Conservation (phyloP, 495 filamentous ascomycete genomes). For the Neurospora intermedia region DNA sequence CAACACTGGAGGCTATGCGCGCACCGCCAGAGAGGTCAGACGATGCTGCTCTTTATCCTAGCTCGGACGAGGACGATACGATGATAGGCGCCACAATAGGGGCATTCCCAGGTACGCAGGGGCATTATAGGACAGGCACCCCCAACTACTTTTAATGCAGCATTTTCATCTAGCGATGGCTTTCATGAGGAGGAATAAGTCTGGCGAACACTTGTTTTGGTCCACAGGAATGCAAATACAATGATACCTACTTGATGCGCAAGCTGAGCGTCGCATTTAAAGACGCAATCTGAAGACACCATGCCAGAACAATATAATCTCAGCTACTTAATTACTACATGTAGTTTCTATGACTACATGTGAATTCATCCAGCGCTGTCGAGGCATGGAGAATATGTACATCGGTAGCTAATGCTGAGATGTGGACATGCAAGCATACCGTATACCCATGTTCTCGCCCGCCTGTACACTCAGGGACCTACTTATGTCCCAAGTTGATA, state of each 20-base stretch:
- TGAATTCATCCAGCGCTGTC: background rate
- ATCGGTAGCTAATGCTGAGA: background rate
- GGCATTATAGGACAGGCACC: slow-evolving; percentile 25
- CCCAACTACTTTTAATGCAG: slow-evolving; percentile 26
- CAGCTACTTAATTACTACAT: background rate
- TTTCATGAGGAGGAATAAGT: background rate
- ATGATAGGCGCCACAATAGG: slow-evolving; percentile 17
- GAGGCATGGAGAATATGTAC: background rate
- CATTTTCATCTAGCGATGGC: background rate
- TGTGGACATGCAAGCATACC: background rate
- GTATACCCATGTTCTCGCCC: background rate
- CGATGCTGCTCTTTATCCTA: slow-evolving; percentile 31
- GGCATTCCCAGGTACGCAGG: slow-evolving; percentile 28
- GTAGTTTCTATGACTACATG: background rate
- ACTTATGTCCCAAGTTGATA: background rate
- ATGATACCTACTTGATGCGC: background rate
- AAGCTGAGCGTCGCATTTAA: background rate
- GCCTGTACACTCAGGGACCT: background rate
- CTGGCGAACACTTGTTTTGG: background rate
- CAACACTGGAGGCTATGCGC: slow-evolving; percentile 44
- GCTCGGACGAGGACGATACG: slow-evolving; percentile 36
- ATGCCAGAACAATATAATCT: background rate
- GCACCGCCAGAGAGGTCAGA: slow-evolving; percentile 39
- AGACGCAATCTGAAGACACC: background rate
- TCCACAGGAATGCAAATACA: background rate